Base-by-base conservation (phyloP, 306 rosid genomes). In the Canavalia gladiata region DNA sequence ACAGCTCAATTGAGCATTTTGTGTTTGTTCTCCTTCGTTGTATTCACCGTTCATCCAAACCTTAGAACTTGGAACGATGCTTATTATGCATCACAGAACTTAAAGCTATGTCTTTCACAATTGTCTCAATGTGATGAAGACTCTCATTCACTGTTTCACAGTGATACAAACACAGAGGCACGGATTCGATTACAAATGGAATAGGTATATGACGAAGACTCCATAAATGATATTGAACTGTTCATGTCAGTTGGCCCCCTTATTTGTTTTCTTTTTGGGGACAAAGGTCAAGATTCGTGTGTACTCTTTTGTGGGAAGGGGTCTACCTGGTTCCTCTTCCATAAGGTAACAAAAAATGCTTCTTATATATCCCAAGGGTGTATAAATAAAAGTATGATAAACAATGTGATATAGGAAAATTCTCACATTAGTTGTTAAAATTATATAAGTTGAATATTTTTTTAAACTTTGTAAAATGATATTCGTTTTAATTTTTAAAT, bases 151-250 rank as follows among this genome's bases (percentile, higher is more conserved):
- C 73, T 41, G 56, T 71, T 72, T 65, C 65, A 55, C 62, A 58
- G 30, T 9, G 74, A 58, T 62, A 73, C 3, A 55, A 30, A n/a
- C 66, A 30, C 62, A 79, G 35, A 74, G 74, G 49, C 29, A 18
- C 31, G 72, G 77, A 76, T 76, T 72, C 79, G 11, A 31, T 56
- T 64, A 83, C 81, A 83, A 83, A 58, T 71, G 85, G 37, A 79
- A 42, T 47, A 77, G 62, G 59, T 62, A 54, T 34, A 43, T 63
- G 75, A 64, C 47, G 18, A 59, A 47, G 79, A 72, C 57, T 72
- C 79, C 84, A 56, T 72, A 66, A 72, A 46, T 43, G 50, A 1
- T 7, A 51, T 49, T 49, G 41, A 82, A 47, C 8, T 75, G 68
- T 76, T 60, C 11, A 6, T 35, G 52, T 70, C 74, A 76, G 28